Base-by-base conservation (phyloP, 2,329 filamentous ascomycete species). In the Dendrostoma leiphaemia region DNA sequence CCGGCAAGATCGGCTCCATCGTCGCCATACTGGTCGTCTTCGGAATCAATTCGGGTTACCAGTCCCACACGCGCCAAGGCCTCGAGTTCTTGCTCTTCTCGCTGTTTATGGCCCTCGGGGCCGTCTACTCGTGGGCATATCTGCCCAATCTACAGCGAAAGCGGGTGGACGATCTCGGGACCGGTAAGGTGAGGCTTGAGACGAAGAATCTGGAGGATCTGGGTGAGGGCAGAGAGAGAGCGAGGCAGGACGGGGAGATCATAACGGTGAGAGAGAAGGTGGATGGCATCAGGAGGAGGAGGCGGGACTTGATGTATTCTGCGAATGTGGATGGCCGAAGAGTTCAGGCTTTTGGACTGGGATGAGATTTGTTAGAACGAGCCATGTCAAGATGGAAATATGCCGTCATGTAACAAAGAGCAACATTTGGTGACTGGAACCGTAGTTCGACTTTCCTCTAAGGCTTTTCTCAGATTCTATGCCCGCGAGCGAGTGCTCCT, bases 1-100 rank as follows among this genome's bases (percentile, higher is more conserved):
- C 77, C 1, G 83, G 82, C 10, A 85, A 85, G 62, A 66, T 82
- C 1, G 82, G 81, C 23, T 80, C 79, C 54, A 76, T 85, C 48
- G 66, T 79, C 5, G 78, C 77, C 47, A 70, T 80, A 17, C 62
- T 79, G 12, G 69, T 80, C 24, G 75, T 80, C 2, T 79, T 76
- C 60, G 76, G 73, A 51, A 78, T 80, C 64, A 77, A 79, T 62
- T 60, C 65, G 15, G 68, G 71, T 13, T 79, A 79, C 64, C 60
- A 63, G 37, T 71, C 68, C 52, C 47, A 65, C 2, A 73, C 67
- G 3, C 70, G 73, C 1, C 78, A 80, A 57, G 77, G 77, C 0
- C 71, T 80, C 26, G 72, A 79, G 35, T 79, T 80, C 55, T 61
- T 80, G 13, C 67, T 80, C 1, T 80, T 81, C 56, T 77, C 76